Evolutionary conservation across 1,139 yeast species (phyloP), one percentile per base, ranked within the genome.

Genomic region (Diutina scorzettiae): DNA sequence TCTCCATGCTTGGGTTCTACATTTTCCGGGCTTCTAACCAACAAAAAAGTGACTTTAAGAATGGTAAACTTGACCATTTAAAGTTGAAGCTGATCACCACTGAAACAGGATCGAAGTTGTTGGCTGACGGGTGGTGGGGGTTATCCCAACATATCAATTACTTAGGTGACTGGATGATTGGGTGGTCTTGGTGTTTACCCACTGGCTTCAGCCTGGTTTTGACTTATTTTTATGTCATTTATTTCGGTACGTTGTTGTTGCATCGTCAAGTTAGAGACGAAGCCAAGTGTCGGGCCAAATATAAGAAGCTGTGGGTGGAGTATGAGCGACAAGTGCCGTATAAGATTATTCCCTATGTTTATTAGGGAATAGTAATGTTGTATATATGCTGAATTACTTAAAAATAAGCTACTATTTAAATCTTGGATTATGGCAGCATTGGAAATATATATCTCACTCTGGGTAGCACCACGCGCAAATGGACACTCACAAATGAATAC

Each of bases 61-160:
- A 74, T 49, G 95, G 95, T 9, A 75, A 81, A 53, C 69, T 87
- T 44, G 64, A 73, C 41, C 73, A 77, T 47, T 60, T 72, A 44
- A 71, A 80, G 44, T 19, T 18, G 3, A 73, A 76, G 52, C 80
- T 77, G 47, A 81, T 91, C 47, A 64, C 73, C 48, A 82, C 96
- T 1, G 66, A 71, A 27, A 76, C 84, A 12, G 95, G 95, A 1
- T 81, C 95, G 31, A 82, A 76, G 54, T 71, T 91, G 49, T 66
- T 91, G 43, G 73, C 78, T 45, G 93, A 86, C 53, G 96, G 97
- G 2, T 91, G 98, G 98, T 91, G 98, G 98, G 84, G 83, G 3
- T 60, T 69, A 33, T 79, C 95, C 5, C 95, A 95, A 51, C 98
- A 91, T 58, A 86, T 86, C 57, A 91, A 91, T 57, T 91, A 91